A percentile compares a stretch with the other conserved stretches of the same genome.
phyloP scores from a whole-genome alignment of 2,329 filamentous ascomycete species.

The Aspergillus calidoustus region DNA sequence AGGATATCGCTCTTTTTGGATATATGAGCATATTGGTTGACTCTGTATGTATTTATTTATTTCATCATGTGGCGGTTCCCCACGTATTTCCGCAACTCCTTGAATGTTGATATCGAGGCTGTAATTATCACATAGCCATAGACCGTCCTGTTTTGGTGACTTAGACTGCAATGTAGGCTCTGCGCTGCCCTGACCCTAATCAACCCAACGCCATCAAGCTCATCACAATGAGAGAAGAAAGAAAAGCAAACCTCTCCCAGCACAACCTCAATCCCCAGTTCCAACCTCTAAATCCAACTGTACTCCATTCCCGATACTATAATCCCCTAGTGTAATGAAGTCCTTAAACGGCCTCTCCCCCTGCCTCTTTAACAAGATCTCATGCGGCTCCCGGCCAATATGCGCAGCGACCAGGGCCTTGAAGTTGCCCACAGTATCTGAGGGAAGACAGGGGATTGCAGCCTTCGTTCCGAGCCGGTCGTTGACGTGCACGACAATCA shows the following conservation, averaged over 20 bases:
- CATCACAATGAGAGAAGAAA: background rate
- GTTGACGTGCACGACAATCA: constrained; percentile 94
- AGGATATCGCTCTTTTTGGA: background rate
- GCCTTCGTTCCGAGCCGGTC: constrained; percentile 96
- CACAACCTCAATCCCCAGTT: constrained; percentile 46
- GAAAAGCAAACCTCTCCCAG: background rate
- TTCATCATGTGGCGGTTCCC: background rate
- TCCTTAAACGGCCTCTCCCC: constrained; percentile 95
- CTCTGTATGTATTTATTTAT: background rate
- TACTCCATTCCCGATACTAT: constrained; percentile 91
- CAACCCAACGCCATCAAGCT: background rate
- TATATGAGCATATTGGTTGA: background rate
- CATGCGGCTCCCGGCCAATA: constrained; percentile 85
- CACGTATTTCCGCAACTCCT: background rate
- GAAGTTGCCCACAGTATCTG: constrained; percentile 67
- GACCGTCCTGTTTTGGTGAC: background rate
- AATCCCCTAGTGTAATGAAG: constrained; percentile 82
- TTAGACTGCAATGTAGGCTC: background rate
- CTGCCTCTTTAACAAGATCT: constrained; percentile 90
- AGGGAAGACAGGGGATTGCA: constrained; percentile 84
- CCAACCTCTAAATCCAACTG: constrained; percentile 57
- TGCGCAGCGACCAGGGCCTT: constrained; percentile 70
- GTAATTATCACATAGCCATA: background rate
- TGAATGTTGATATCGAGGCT: background rate
- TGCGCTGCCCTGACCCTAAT: background rate